Evolutionary conservation across 1,139 yeast species (phyloP).

Genomic region (Blastobotrys persicus): DNA sequence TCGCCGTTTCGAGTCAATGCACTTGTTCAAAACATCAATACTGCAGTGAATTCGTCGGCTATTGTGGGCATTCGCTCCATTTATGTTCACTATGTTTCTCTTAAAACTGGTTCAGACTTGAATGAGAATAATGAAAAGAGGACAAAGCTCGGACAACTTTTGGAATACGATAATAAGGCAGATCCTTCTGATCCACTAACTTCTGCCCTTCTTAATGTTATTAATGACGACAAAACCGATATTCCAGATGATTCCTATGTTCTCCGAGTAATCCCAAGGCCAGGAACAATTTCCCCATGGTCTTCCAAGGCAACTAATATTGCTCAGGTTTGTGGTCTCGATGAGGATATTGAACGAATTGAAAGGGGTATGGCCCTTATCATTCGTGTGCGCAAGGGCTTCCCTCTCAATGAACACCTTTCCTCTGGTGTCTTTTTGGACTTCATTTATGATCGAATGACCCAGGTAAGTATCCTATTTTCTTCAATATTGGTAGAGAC

Average conservation of each 20-base stretch:
- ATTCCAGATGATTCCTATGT: constrained; percentile 56
- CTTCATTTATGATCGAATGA: constrained; percentile 91
- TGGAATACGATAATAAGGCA: constrained; percentile 71
- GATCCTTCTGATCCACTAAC: constrained; percentile 53
- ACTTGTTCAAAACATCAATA: constrained; percentile 69
- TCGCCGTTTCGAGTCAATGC: constrained; percentile 80
- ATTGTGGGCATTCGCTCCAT: constrained; percentile 70
- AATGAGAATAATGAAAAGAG: constrained; percentile 42
- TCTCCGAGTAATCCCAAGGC: constrained; percentile 80
- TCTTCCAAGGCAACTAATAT: constrained; percentile 98
- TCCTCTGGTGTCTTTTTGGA: constrained; percentile 56
- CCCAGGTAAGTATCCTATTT: constrained; percentile 50
- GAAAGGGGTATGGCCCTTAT: constrained; percentile 86
- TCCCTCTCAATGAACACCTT: constrained; percentile 57
- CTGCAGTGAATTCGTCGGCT: constrained; percentile 60
- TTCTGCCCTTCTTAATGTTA: constrained; percentile 42
- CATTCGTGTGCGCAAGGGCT: constrained; percentile 65
- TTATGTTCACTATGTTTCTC: constrained; percentile 78
- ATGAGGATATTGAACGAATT: constrained; percentile 66
- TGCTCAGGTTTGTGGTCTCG: constrained; percentile 81
- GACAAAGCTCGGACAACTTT: constrained; percentile 50
- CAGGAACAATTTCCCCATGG: constrained; percentile 99
- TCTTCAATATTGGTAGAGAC: no score
- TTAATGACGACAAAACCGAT: constrained; percentile 24
- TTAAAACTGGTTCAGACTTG: constrained; percentile 40